Base-by-base conservation (phyloP, 192 early-diverging fungal genomes). In the Allomyces macrogynus region DNA sequence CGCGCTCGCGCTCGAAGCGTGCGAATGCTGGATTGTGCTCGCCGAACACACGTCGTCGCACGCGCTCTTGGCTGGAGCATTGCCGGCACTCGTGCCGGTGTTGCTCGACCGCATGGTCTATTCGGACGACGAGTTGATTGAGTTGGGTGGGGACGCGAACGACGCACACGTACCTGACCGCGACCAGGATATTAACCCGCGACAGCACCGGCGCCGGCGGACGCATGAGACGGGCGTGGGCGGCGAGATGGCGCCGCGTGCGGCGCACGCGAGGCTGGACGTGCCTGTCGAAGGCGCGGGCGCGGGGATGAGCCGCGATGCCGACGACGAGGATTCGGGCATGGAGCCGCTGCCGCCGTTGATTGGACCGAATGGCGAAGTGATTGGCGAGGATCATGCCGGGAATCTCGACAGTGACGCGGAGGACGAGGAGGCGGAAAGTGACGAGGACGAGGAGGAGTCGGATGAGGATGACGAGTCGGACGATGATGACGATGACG, bases 21-120 rank as follows among this genome's bases (percentile, higher is more conserved):
- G 91, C 73, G 97, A 99, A 76, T 99, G 97, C 75, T 99, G 95
- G 95, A 73, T 95, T 42, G 86, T 87, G 43, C 91, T 97, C 80
- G 91, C 90, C 63, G 96, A 99, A 74, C 91, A 93, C 69, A 86
- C 90, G 61, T 80, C 81, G 32, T 68, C 94, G 67, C 76, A 81
- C 63, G 87, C 82, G 65, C 77, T 81, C 43, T 74, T 91, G 63
- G 81, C 77, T 62, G 86, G 83, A 18, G 83, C 79, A 68, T 72
- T 87, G 32, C 74, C 73, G 65, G 87, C 84, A 24, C 81, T 99
- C 43, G 80, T 99, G 23, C 96, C 94, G 24, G 90, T 93, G 8
- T 78, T 99, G 63, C 81, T 99, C 65, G 86, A 88, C 64, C 83
- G 92, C 42, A 99, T 97, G 95, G 87, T 97, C 16, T 99, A 97